Percentiles rank a stretch among this genome's conserved stretches.
phyloP scores from a whole-genome alignment of 140 eudicot species.

The Erigeron philadelphicus region DNA sequence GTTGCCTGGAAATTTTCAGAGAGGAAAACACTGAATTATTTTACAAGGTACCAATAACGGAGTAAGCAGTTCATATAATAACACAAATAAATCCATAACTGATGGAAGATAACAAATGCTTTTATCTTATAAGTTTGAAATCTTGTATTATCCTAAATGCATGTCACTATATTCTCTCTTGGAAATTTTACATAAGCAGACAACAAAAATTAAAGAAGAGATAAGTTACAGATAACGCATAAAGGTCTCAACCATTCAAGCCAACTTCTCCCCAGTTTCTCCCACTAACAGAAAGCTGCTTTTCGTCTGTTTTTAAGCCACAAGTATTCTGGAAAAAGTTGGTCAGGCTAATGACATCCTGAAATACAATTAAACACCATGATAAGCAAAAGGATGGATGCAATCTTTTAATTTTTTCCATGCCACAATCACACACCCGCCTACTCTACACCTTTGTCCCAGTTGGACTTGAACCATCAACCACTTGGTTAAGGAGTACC shows the following conservation, averaged over 20 bases:
- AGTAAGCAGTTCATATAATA: neutral
- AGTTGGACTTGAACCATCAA: no score
- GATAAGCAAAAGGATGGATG: neutral
- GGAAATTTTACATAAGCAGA: conserved; percentile 16
- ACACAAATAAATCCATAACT: neutral
- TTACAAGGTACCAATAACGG: conserved; percentile 3
- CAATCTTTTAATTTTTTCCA: neutral
- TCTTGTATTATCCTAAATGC: neutral
- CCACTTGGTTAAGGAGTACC: no score
- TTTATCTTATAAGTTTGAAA: neutral
- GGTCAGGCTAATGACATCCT: conserved; percentile 78
- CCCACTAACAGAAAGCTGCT: conserved; percentile 89
- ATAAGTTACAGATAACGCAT: conserved; percentile 1
- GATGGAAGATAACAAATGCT: neutral
- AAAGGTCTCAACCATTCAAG: conserved; percentile 53
- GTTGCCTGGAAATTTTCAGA: conserved; percentile 51
- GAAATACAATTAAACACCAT: conserved; percentile 28
- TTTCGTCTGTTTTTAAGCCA: conserved; percentile 75
- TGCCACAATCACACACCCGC: no score
- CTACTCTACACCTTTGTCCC: no score
- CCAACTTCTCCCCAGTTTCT: conserved; percentile 96
- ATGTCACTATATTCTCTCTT: neutral
- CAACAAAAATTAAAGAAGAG: conserved; percentile 5
- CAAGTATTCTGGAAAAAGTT: conserved; percentile 65
- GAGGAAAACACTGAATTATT: conserved; percentile 15